Conservation (phyloP, 2,329 filamentous ascomycete genomes). For the Ophiosphaerella korrae region DNA sequence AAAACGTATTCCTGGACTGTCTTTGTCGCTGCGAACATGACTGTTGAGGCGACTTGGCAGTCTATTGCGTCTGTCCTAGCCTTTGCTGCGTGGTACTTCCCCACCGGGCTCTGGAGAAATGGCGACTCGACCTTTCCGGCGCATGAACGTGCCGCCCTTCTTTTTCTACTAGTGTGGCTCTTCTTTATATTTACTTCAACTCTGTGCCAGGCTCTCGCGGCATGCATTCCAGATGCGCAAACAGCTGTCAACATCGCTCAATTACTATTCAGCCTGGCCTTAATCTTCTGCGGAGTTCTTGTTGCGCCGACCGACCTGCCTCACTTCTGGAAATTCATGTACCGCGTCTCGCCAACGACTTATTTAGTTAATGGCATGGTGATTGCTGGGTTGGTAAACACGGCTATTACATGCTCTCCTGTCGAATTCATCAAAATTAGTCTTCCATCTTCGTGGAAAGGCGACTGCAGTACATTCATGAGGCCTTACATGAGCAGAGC, state of each 20-base stretch:
- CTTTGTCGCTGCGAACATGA: constrained; percentile 78
- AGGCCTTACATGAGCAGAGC: no score
- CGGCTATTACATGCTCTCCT: background rate
- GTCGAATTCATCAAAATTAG: background rate
- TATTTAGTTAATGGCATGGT: constrained; percentile 58
- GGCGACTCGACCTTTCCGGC: constrained; percentile 63
- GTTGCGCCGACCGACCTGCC: constrained; percentile 62
- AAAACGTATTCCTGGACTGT: constrained; percentile 82
- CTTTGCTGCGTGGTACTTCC: constrained; percentile 81
- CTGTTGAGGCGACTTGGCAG: constrained; percentile 83
- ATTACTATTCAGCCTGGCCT: constrained; percentile 61
- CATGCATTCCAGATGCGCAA: constrained; percentile 72
- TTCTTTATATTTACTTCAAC: constrained; percentile 79
- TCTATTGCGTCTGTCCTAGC: constrained; percentile 70
- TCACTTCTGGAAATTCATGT: constrained; percentile 79
- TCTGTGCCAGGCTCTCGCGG: constrained; percentile 74
- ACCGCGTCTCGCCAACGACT: constrained; percentile 69
- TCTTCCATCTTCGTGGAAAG: background rate
- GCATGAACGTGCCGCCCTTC: constrained; percentile 70
- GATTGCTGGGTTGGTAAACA: constrained; percentile 65
- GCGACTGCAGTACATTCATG: no score
- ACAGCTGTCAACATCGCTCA: constrained; percentile 68
- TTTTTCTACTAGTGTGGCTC: constrained; percentile 72
- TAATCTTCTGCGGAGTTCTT: constrained; percentile 72
- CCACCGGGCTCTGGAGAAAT: constrained; percentile 72